Evolutionary conservation across 1,284 basidiomycete species (phyloP), one percentile per base, ranked within the genome.

Genomic region (Moniliella sp.): DNA sequence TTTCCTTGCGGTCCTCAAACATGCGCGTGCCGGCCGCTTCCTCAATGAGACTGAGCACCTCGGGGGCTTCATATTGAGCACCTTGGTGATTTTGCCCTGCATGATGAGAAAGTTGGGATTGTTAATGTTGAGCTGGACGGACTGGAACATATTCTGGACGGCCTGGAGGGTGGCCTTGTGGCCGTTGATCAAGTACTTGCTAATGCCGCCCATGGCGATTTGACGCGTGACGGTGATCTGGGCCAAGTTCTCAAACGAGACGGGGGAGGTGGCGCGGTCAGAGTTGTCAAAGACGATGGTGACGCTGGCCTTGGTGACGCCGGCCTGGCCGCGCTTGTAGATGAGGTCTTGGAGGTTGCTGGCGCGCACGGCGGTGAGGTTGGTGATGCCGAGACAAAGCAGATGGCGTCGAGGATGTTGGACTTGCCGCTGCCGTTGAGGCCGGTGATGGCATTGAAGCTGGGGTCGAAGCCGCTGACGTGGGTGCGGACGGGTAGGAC

Each of bases 51-150:
- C 84, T 82, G 10, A 99, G 70, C 42, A 97, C 93, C 61, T 99
- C 91, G 63, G 78, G 0, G 91, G 86, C 33, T 83, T 78, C 91
- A 99, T 97, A 62, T 94, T 97, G 35, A 99, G 72, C 2, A 97
- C 80, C 72, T 80, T 63, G 34, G 62, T 61, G 43, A 63, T 65
- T 46, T 64, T 64, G 28, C 91, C 91, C 64, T 99, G 91, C 86
- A 97, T 97, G 62, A 97, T 97, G 40, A 99, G 70, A 65, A 97
- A 97, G 61, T 97, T 97, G 28, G 91, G 91, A 62, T 94, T 97
- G 66, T 97, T 99, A 70, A 99, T 97, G 62, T 97, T 97, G 49
- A 99, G 73, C 62, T 94, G 86, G 0, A 97, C 84, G 23, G 80
- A 78, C 61, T 97, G 91, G 57, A 99, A 97, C 25, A 97, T 69